Conservation (phyloP, 1,284 basidiomycete genomes). For the Porogramme epimiltina region DNA sequence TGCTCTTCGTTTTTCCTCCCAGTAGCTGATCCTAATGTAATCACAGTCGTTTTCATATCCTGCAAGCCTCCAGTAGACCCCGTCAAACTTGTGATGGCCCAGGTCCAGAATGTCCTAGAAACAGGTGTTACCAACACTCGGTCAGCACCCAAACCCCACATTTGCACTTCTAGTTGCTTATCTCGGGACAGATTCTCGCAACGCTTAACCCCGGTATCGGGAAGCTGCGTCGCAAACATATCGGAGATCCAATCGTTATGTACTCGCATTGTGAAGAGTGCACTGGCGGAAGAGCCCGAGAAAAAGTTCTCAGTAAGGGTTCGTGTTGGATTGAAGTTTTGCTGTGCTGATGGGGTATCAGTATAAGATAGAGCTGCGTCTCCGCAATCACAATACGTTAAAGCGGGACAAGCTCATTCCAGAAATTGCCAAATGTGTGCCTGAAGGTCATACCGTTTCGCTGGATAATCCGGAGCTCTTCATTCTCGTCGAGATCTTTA, state of each 20-base stretch:
- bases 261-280: slow-evolving; percentile 50
- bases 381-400: slow-evolving; percentile 73
- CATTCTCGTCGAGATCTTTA: slow-evolving; percentile 79
- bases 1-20: slow-evolving; percentile 6
- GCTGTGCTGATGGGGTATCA: slow-evolving; percentile 27
- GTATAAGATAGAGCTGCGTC: slow-evolving; percentile 79
- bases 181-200: slow-evolving; percentile 54
- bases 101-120: slow-evolving; percentile 60
- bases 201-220: slow-evolving; percentile 69
- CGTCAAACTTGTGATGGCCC: slow-evolving; percentile 65
- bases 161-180: not conserved
- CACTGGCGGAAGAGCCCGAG: slow-evolving; percentile 46
- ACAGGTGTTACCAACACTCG: slow-evolving; percentile 69
- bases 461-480: slow-evolving; percentile 69
- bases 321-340: no score
- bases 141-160: slow-evolving; percentile 40
- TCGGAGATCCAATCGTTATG: slow-evolving; percentile 68
- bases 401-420: slow-evolving; percentile 60
- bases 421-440: slow-evolving; percentile 69
- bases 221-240: slow-evolving; percentile 64
- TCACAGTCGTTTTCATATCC: slow-evolving; percentile 76
- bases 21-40: not conserved
- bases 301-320: slow-evolving; percentile 44
- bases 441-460: slow-evolving; percentile 64
- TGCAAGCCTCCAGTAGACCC: slow-evolving; percentile 78